Base-by-base conservation (phyloP, 192 early-diverging fungal genomes). In the Fimicolochytrium jonesii region DNA sequence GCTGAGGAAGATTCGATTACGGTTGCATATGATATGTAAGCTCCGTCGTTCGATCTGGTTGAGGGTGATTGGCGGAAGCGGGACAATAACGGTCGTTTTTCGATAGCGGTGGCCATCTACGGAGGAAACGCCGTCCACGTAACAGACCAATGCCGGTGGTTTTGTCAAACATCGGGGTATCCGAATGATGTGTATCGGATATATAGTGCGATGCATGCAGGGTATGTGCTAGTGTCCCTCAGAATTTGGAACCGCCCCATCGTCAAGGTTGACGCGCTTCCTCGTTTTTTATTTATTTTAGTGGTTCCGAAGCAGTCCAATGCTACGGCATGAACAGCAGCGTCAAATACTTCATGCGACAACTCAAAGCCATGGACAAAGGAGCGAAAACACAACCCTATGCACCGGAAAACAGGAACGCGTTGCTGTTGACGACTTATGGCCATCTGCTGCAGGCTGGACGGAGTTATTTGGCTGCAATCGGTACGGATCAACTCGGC, bases 11-110 rank as follows among this genome's bases (percentile, higher is more conserved):
- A 50, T 68, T 10, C 39, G 56, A n/a, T 47, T 84, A 18, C 71
- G 76, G 44, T 13, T 89, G 28, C 74, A 80, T 37, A 74, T 83
- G 62, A 67, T 90, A 28, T 78, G 88, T 90, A 77, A 74, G 64
- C 47, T 1, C n/a, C 34, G 33, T 39, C 1, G 2, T 36, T 17
- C 32, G 35, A 6, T 18, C 3, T 36, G 36, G 36, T 39, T n/a
- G n/a, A n/a, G n/a, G n/a, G n/a, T n/a, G n/a, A n/a, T n/a, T n/a
- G n/a, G n/a, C n/a, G n/a, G n/a, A n/a, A n/a, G n/a, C n/a, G n/a
- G n/a, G n/a, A n/a, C n/a, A n/a, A n/a, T n/a, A n/a, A n/a, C 3
- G 43, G 15, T 44, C 15, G 4, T 44, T 23, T 50, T 22, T 28
- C 3, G 23, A 29, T 29, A 72, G 75, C 68, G 1, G 31, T 66